phyloP scores from a whole-genome alignment of 176 grass and related monocot species.

The Otatea glauca region DNA sequence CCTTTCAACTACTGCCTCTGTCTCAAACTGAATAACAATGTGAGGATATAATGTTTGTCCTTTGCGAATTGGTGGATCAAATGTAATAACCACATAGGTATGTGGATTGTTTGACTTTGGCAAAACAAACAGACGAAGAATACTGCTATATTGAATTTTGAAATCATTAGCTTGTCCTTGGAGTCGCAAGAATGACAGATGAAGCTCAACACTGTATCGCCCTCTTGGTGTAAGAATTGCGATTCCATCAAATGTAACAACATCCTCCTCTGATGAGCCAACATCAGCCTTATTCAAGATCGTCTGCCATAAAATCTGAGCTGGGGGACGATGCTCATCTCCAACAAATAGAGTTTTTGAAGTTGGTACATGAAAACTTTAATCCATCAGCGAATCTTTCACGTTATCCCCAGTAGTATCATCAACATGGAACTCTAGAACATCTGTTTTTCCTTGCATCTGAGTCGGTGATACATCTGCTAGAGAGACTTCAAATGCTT shows the following conservation, averaged over 20 bases:
- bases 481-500: slow-evolving; percentile 94
- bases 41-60: slow-evolving; percentile 95
- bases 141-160: slow-evolving; percentile 97
- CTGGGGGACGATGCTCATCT: slow-evolving; percentile 74
- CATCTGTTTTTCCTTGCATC: slow-evolving; percentile 96
- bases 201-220: slow-evolving; percentile 90
- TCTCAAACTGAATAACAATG: slow-evolving; percentile 51
- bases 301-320: slow-evolving; percentile 81
- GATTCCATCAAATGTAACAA: slow-evolving; percentile 94
- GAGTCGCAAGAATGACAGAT: slow-evolving; percentile 78
- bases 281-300: slow-evolving; percentile 59
- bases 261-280: slow-evolving; percentile 83
- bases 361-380: slow-evolving; percentile 90
- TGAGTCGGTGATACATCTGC: slow-evolving; percentile 92
- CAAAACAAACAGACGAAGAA: slow-evolving; percentile 85
- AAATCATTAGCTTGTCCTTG: slow-evolving; percentile 98
- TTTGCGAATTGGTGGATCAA: slow-evolving; percentile 97
- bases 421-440: slow-evolving; percentile 95
- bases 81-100: slow-evolving; percentile 90
- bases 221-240: slow-evolving; percentile 96
- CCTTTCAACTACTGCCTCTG: no score
- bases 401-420: slow-evolving; percentile 96
- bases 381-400: slow-evolving; percentile 96
- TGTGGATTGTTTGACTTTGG: slow-evolving; percentile 97
- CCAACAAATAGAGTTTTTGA: slow-evolving; percentile 83